Evolutionary conservation across 2,329 filamentous ascomycete genomes (phyloP), one percentile per base, ranked within the genome.

Genomic region (Chaetomiaceae sp.): DNA sequence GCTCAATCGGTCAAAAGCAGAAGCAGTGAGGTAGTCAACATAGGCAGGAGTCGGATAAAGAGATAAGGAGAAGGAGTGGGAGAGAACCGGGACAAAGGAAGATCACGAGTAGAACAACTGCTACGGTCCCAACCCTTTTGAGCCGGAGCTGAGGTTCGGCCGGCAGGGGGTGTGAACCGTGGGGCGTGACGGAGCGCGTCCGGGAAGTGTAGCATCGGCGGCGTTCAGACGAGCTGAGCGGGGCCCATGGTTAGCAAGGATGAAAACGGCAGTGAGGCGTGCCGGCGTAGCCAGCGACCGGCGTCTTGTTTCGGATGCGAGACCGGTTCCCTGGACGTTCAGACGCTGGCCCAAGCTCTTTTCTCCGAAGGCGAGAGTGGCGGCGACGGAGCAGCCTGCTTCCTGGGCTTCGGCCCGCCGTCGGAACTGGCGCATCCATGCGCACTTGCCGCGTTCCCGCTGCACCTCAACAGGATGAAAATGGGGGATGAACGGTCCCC

Each of bases 211-310:
- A 50, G 55, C 56, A 57, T 38, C 27, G 29, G 26, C 42, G 45
- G 34, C 38, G 41, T 45, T 46, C 45, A 45, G 50, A 49, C 42
- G 51, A 49, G 40, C n/a, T 45, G 38, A 27, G 39, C 48, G 45
- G 47, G 27, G n/a, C n/a, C 45, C 20, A 38, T 46, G 40, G 37
- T 11, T 24, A 38, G 27, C 38, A 36, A n/a, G n/a, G n/a, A n/a
- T n/a, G n/a, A n/a, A 58, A 53, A 56, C 54, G 54, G 56, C 47
- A 43, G 26, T 42, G 50, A 48, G 47, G 54, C 41, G 39, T 54
- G 55, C 53, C 53, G 49, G 45, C 38, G 37, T 26, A 33, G 24
- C 46, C 44, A 49, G 41, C 40, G 48, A 37, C 51, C 35, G 6
- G 41, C 40, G 35, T 29, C 35, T 38, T 38, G 53, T 56, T 58